Evolutionary conservation across 2,329 filamentous ascomycete species (phyloP).

Genomic region (Leptodontidium sp.): DNA sequence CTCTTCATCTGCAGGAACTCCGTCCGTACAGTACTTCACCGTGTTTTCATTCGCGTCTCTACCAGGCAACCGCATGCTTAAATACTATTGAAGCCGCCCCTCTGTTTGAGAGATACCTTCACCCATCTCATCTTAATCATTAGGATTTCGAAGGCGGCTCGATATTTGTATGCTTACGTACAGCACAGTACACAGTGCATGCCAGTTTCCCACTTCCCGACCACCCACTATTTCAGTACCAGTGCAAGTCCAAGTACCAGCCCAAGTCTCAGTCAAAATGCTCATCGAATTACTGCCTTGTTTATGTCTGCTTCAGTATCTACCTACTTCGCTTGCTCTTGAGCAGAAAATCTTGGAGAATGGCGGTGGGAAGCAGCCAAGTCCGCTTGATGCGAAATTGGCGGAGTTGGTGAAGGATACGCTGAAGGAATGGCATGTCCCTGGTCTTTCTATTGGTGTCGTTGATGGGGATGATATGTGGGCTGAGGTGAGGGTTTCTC

Average conservation of each 20-base stretch:
- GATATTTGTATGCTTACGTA: too few relatives aligned
- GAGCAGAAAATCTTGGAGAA: conserved; percentile 27
- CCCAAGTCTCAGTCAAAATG: neutral
- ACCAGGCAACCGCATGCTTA: neutral
- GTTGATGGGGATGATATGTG: conserved; percentile 55
- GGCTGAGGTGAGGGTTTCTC: conserved; percentile 48
- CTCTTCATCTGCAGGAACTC: neutral
- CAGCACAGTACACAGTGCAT: too few relatives aligned
- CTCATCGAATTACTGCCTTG: neutral
- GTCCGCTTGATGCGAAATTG: conserved; percentile 12
- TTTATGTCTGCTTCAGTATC: conserved; percentile 1
- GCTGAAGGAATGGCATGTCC: conserved; percentile 53
- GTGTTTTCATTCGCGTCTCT: too few relatives aligned
- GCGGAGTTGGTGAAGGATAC: conserved; percentile 4
- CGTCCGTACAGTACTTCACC: too few relatives aligned
- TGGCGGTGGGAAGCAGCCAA: neutral
- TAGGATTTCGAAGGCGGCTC: too few relatives aligned
- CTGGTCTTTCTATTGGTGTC: conserved; percentile 58
- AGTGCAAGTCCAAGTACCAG: too few relatives aligned
- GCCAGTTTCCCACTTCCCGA: too few relatives aligned
- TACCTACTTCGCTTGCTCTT: conserved; percentile 1
- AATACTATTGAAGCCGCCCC: neutral
- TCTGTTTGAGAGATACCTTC: neutral
- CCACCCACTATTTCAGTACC: too few relatives aligned
- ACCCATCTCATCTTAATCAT: neutral